These are phyloP conservation scores for Neopestalotiopsis sp. DNA, from an alignment of 2,329 filamentous ascomycete genomes.

Conservation along the genomic window DNA sequence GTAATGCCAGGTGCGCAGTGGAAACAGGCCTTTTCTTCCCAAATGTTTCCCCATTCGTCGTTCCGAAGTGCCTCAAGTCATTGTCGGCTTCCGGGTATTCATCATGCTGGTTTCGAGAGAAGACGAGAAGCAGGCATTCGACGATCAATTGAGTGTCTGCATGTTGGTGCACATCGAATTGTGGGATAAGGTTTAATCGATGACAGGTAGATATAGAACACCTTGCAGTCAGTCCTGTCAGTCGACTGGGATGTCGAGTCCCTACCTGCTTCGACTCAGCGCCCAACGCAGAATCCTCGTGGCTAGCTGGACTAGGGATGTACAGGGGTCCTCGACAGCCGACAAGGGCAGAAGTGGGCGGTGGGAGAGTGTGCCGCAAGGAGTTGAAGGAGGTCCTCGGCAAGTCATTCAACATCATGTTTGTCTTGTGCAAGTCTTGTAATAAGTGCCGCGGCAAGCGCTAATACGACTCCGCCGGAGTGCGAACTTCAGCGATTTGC, in stretches of 20 bases:
- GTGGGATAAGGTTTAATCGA: slow-evolving; percentile 1
- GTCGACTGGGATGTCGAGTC: neutral
- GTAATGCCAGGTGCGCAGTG: neutral
- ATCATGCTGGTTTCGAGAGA: neutral
- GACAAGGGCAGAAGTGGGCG: neutral
- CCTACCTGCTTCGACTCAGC: neutral
- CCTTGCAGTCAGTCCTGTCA: neutral
- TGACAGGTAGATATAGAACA: neutral
- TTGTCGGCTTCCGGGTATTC: neutral
- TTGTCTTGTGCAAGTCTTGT: neutral
- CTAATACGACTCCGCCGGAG: neutral
- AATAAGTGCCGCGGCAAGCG: slow-evolving; percentile 11
- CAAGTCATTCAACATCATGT: slow-evolving; percentile 8
- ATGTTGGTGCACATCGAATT: neutral
- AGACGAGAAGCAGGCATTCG: neutral
- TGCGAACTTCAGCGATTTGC: neutral
- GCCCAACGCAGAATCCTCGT: neutral
- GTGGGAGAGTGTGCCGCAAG: neutral
- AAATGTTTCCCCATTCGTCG: neutral
- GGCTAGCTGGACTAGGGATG: neutral
- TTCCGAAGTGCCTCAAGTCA: neutral
- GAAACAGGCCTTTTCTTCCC: neutral
- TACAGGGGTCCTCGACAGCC: neutral
- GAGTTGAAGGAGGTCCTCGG: neutral
- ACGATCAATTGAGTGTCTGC: neutral